A percentile compares a stretch with the other conserved stretches of the same genome.
Evolutionary conservation across 345 rosid genomes (phyloP).

Genomic region (Nasturtium officinale): DNA sequence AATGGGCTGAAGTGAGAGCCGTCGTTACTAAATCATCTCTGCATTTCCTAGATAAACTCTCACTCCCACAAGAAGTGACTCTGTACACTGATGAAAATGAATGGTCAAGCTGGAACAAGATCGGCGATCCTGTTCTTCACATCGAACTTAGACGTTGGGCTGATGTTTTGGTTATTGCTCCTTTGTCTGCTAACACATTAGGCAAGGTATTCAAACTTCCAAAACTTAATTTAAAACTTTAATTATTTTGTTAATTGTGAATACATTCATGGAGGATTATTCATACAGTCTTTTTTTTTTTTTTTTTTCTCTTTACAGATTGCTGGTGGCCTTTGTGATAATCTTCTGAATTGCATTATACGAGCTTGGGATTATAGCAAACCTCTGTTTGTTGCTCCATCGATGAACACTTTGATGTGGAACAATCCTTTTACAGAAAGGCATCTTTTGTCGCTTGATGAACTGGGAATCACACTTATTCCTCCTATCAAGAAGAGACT

Average conservation of each 20-base stretch:
- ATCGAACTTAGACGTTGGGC: constrained; percentile 94
- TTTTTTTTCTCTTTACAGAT: constrained; percentile 52
- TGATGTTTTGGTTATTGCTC: constrained; percentile 89
- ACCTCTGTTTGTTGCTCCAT: constrained; percentile 79
- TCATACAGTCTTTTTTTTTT: no score
- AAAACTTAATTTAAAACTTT: neutral
- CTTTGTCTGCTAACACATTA: constrained; percentile 90
- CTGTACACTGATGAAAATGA: constrained; percentile 89
- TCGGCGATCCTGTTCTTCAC: constrained; percentile 91
- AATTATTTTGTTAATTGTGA: neutral
- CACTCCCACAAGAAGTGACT: constrained; percentile 69
- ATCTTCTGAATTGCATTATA: constrained; percentile 79
- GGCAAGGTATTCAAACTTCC: constrained; percentile 63
- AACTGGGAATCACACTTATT: constrained; percentile 82
- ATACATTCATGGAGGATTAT: neutral
- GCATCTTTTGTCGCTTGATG: constrained; percentile 79
- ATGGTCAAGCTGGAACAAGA: constrained; percentile 82
- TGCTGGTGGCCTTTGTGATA: constrained; percentile 93
- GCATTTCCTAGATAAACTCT: constrained; percentile 71
- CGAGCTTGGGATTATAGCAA: constrained; percentile 94
- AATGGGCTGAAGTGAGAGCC: constrained; percentile 92
- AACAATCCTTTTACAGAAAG: constrained; percentile 84
- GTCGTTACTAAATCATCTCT: constrained; percentile 76
- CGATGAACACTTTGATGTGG: constrained; percentile 96
- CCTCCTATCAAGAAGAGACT: constrained; percentile 81